Evolutionary conservation across 1,139 yeast genomes (phyloP), one percentile per base, ranked within the genome.

Genomic region (Scheffersomyces titani): DNA sequence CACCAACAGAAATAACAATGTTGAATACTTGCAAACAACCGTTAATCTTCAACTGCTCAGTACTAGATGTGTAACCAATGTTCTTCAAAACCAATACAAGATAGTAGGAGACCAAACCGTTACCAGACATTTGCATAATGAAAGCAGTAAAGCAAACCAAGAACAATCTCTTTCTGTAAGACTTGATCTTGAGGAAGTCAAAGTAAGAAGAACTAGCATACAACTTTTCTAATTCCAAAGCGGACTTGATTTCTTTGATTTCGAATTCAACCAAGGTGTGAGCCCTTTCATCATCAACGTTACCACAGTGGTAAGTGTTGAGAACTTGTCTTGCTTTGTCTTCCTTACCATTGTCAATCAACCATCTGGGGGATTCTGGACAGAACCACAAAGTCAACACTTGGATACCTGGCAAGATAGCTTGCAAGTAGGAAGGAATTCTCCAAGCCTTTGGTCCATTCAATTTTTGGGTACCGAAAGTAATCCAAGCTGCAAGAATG

Each of bases 321-420:
- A 86, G 74, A 1, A 66, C 55, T 21, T 50, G 52, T 46, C 64
- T 70, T 1, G 89, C 87, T 20, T 72, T 70, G 2, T 72, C 72
- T 18, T 70, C 60, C 40, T 75, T 66, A 5, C 77, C 78, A 36
- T 72, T 71, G 19, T 77, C 69, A 11, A 84, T 73, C 46, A 83
- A 70, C 77, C 78, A 85, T 55, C 89, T 72, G 1, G 90, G 90
- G 3, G 87, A 81, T 63, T 86, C 90, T 1, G 90, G 85, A 24
- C 77, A 72, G 89, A 22, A 85, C 75, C 54, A 62, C 13, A 53
- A 52, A 52, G 58, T 57, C 9, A 59, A 68, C 47, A 61, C 58
- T 51, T 66, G 70, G 44, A 66, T 30, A 9, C 66, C 65, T 49
- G 74, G 84, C 68, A 69, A 67, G 49, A 65, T 68, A 52, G 75